Evolutionary conservation across 2,329 filamentous ascomycete genomes (phyloP).

Genomic region (Penicillium sp.): DNA sequence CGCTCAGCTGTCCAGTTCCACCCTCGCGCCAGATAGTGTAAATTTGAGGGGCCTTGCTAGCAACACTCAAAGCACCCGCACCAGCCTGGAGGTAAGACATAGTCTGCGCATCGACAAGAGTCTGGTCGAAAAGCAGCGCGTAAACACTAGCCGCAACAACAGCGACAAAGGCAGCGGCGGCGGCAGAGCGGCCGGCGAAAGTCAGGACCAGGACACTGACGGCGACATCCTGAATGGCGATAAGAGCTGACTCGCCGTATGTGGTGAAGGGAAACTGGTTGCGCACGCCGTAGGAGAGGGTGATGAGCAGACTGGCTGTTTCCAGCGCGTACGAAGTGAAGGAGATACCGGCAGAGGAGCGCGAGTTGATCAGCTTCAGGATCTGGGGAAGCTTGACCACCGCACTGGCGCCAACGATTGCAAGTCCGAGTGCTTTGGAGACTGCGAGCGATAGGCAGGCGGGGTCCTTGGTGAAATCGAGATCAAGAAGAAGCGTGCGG

Average conservation of each 20-base stretch:
- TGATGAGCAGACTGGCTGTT: constrained; percentile 82
- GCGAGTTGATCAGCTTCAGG: constrained; percentile 79
- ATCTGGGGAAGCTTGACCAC: constrained; percentile 98
- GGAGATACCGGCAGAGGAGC: constrained; percentile 78
- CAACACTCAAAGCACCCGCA: constrained; percentile 77
- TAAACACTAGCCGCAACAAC: constrained; percentile 68
- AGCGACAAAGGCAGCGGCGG: constrained; percentile 76
- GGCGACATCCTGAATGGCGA: constrained; percentile 86
- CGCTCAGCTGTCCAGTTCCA: constrained; percentile 90
- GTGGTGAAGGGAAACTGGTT: constrained; percentile 94
- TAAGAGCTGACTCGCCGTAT: constrained; percentile 90
- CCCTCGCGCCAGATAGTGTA: constrained; percentile 79
- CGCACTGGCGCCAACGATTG: constrained; percentile 84
- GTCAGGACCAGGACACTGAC: constrained; percentile 84
- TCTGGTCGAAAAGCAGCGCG: constrained; percentile 65
- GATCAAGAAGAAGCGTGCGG: constrained; percentile 77
- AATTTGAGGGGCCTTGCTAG: constrained; percentile 94
- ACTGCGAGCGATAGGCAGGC: constrained; percentile 85
- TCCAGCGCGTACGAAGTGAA: constrained; percentile 93
- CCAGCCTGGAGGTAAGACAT: constrained; percentile 78
- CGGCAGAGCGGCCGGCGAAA: constrained; percentile 67
- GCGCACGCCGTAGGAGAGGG: constrained; percentile 86
- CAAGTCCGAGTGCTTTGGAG: constrained; percentile 89
- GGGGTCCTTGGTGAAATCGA: constrained; percentile 70
- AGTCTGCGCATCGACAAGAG: constrained; percentile 63